Evolutionary conservation across 2,329 filamentous ascomycete species (phyloP), one percentile per base, ranked within the genome.

Genomic region (Penicillium sp.): DNA sequence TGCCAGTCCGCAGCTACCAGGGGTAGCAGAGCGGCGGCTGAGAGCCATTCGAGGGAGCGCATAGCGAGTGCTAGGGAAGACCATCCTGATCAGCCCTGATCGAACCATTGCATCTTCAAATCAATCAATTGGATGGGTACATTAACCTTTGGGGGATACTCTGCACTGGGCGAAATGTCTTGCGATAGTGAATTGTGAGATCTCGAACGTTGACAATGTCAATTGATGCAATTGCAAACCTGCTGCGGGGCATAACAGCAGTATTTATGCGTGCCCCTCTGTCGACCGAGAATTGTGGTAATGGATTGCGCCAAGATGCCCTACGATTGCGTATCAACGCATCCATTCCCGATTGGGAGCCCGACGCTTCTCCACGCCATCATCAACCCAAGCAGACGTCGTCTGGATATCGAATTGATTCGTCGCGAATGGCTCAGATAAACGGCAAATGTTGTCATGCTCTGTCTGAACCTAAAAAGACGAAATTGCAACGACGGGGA

Each of bases 1-100:
- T 80, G 78, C 79, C 81, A 82, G 66, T 84, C 78, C 7, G 78
- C 79, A 7, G 70, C 67, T 17, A 60, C 66, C 66, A 66, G 66
- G 9, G 66, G 66, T 9, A 72, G 55, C 46, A 60, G 35, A 17
- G 58, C 23, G 31, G 31, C 45, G 35, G 51, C 58, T 23, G 58
- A 46, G 38, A 60, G 52, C 58, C 58, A 60, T 35, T 21, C 13
- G 11, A 41, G 19, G 29, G 46, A 46, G 38, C 52, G 58, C 58
- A 60, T 60, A 8, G 44, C 31, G 51, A 51, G 52, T 55, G 45
- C 58, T 60, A 56, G 51, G 52, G 23, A 44, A 56, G 23, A 56
- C 44, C 58, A 35, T 48, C 45, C 51, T 60, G 46, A 46, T 56
- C 58, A 60, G 58, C 31, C 58, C 51, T 51, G 52, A 46, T 45